Conservation (phyloP, 2,329 filamentous ascomycete species). For the Calonectria multiphialidica region DNA sequence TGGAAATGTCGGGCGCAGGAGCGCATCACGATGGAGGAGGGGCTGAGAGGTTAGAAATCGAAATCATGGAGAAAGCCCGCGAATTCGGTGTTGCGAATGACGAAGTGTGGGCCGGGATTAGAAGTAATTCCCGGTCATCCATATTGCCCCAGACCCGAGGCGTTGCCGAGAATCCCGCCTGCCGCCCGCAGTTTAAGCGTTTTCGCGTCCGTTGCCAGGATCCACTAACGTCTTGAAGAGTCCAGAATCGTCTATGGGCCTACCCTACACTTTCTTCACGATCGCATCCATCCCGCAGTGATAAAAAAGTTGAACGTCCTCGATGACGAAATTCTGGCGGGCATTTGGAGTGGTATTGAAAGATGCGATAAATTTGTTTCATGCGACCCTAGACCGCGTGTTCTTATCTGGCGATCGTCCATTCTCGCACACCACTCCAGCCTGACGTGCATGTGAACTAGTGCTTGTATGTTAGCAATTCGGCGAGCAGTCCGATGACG, state of each 20-base stretch:
- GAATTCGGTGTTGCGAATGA: slow-evolving; percentile 42
- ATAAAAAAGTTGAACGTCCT: background rate
- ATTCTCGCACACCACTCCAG: background rate
- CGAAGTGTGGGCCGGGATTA: slow-evolving; percentile 42
- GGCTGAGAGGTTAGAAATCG: slow-evolving; percentile 17
- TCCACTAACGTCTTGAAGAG: slow-evolving; percentile 30
- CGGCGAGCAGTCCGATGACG: background rate
- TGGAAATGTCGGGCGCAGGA: slow-evolving; percentile 15
- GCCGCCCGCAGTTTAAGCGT: slow-evolving; percentile 40
- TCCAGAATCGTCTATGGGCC: background rate
- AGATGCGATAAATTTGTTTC: background rate
- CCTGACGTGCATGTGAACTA: background rate
- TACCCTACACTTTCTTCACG: slow-evolving; percentile 33
- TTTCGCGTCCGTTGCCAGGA: slow-evolving; percentile 18
- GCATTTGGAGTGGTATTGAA: background rate
- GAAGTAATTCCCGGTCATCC: slow-evolving; percentile 39
- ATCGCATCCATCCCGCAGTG: background rate
- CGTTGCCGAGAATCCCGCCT: slow-evolving; percentile 34
- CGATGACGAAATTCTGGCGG: background rate
- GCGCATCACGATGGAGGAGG: slow-evolving; percentile 19
- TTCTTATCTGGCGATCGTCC: background rate
- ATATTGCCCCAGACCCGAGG: slow-evolving; percentile 28
- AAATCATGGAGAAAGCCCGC: slow-evolving; percentile 37
- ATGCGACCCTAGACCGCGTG: background rate
- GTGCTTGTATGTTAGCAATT: background rate